These are phyloP conservation scores for Lepidium aucheri DNA, from an alignment of 345 rosid genomes.

Conservation along the genomic window DNA sequence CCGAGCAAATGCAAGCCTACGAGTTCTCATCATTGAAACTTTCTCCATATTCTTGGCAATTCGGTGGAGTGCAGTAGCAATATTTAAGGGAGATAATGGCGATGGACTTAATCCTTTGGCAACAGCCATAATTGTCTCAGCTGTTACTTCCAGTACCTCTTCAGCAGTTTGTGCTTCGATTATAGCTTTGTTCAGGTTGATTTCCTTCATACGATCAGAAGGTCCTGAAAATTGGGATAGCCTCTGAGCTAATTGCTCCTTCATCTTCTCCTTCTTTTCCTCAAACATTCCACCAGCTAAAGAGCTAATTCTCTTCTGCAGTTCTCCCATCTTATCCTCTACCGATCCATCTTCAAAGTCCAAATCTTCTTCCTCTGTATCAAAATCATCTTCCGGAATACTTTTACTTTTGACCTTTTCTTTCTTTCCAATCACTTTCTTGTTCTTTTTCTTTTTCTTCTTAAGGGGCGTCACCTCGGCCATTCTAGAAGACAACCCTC, in stretches of 20 bases:
- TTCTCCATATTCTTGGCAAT: constrained; percentile 96
- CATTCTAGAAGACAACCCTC: constrained; percentile 50
- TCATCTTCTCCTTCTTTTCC: constrained; percentile 52
- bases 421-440: constrained; percentile 32
- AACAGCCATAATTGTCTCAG: constrained; percentile 69
- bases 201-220: constrained; percentile 66
- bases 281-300: constrained; percentile 67
- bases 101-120: constrained; percentile 88
- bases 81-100: constrained; percentile 73
- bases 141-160: constrained; percentile 58
- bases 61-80: constrained; percentile 81
- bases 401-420: constrained; percentile 29
- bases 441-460: constrained; percentile 43
- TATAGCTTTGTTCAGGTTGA: constrained; percentile 60
- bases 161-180: constrained; percentile 79
- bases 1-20: constrained; percentile 64
- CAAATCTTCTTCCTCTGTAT: constrained; percentile 30
- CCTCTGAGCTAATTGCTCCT: constrained; percentile 61
- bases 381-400: constrained; percentile 33
- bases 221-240: constrained; percentile 70
- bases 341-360: constrained; percentile 22
- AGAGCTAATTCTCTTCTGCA: constrained; percentile 42
- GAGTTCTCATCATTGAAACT: constrained; percentile 63
- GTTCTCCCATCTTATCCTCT: constrained; percentile 28
- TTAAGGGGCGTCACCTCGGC: constrained; percentile 45